Evolutionary conservation across 306 rosid species (phyloP).

Genomic region (Vigna trinervia): DNA sequence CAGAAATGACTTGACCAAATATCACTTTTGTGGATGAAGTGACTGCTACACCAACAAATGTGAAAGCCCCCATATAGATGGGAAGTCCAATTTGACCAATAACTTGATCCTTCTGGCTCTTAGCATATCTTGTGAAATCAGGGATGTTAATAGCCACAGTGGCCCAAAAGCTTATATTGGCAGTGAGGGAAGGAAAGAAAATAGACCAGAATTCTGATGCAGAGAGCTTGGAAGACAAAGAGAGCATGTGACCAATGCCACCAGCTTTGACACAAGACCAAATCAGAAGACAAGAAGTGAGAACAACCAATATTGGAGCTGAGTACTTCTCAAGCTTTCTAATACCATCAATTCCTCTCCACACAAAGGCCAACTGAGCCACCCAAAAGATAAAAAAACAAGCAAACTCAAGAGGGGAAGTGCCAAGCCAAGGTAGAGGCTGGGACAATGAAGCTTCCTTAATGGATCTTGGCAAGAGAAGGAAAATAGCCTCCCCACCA

Average conservation of each 20-base stretch:
- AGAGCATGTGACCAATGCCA: conserved; percentile 81
- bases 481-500: conserved; percentile 87
- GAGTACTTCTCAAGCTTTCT: conserved; percentile 78
- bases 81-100: conserved; percentile 92
- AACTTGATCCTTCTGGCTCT: conserved; percentile 72
- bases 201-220: conserved; percentile 69
- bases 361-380: conserved; percentile 69
- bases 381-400: conserved; percentile 75
- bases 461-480: conserved; percentile 66
- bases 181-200: conserved; percentile 86
- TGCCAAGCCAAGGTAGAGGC: conserved; percentile 72
- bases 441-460: conserved; percentile 50
- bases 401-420: conserved; percentile 81
- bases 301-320: conserved; percentile 77
- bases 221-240: conserved; percentile 71
- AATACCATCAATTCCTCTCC: conserved; percentile 89
- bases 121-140: conserved; percentile 84
- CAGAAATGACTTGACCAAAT: conserved; percentile 77
- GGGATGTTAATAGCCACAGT: conserved; percentile 87
- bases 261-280: conserved; percentile 81
- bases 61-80: conserved; percentile 83
- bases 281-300: conserved; percentile 61
- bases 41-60: conserved; percentile 88
- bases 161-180: conserved; percentile 93
- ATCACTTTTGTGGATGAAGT: conserved; percentile 82